Evolutionary conservation across 306 rosid species (phyloP), one percentile per base, ranked within the genome.

Genomic region (Sphenostylis stenocarpa): DNA sequence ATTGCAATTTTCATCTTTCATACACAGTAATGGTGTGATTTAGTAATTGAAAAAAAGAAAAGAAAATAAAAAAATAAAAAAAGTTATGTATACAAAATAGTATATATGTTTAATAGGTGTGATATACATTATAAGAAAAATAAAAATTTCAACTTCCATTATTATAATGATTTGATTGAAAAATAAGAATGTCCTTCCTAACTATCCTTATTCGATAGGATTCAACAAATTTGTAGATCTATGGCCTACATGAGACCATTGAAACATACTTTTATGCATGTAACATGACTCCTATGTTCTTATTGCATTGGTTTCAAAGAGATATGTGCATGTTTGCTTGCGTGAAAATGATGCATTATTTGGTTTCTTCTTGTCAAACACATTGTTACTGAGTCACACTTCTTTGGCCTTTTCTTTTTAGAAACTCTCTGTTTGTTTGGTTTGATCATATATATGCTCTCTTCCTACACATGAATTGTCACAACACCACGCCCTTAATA

Each of bases 381-480:
- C 15, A 39, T 67, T 7, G 70, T 65, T 21, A 17, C 70, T 56
- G 24, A 82, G 28, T 75, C 63, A 49, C 39, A 49, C 67, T 65
- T 19, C 29, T 20, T 82, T 86, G 90, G 85, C 68, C 10, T 33
- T 80, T 86, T 84, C 79, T 62, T 21, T 79, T 73, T 82, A 66
- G 75, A 53, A 52, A 61, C n/a, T 43, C n/a, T 43, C 55, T 48
- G 36, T 67, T 78, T 84, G 85, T 82, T 73, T 79, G 47, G 69
- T 65, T 62, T 44, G 11, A 67, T 85, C 67, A 73, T 58, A 23
- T 44, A 36, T 6, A 29, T 72, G 53, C 67, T 48, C 56, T 80
- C 55, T 75, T 72, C 71, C 61, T 56, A 47, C 20, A 71, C 62
- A 48, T 82, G 82, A 73, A 31, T 51, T 82, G 51, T 76, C 75